Base-by-base conservation (phyloP, 495 filamentous ascomycete genomes). In the Hypoxylon subgilvum region DNA sequence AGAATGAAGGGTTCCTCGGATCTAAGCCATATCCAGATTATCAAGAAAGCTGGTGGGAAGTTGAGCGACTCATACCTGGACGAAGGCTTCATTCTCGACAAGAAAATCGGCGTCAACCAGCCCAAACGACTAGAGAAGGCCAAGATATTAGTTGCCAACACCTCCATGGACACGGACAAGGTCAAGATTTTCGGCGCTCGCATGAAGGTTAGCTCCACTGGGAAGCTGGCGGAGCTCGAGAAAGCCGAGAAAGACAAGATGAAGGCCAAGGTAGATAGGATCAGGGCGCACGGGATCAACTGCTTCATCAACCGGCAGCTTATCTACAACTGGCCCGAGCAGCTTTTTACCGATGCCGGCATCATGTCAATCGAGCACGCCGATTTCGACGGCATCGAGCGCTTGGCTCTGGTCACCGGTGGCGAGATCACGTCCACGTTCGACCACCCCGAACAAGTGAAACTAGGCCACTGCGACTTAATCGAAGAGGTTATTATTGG, bases 251-350 rank as follows among this genome's bases (percentile, higher is more conserved):
- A 90, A 49, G 93, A 97, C 68, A 98, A 97, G 86, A 98, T 98
- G 94, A 94, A 89, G 76, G 87, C 88, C 49, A 98, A 98, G 82
- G 94, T 98, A 34, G 95, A 98, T 67, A 92, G 88, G 68, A 98
- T 98, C 80, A 98, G 97, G 84, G 84, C 91, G 27, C 95, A 98
- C 67, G 94, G 94, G 32, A 96, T 98, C 78, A 98, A 98, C 83
- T 97, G 95, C 80, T 98, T 98, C 76, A 95, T 98, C 70, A 98
- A 98, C 81, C 82, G 94, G 57, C 94, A 98, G 70, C 83, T 98
- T 38, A 98, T 98, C 76, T 98, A 98, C 83, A 98, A 98, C 83
- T 97, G 94, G 93, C 94, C 94, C 27, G 94, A 98, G 73, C 95
- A 97, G 76, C 88, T 98, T 42, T 98, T 98, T 72, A 89, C 93